Percentiles rank a stretch among this genome's conserved stretches.
These are phyloP conservation scores for Benincasa hispida DNA, from an alignment of 306 rosid genomes.

Conservation along the genomic window DNA sequence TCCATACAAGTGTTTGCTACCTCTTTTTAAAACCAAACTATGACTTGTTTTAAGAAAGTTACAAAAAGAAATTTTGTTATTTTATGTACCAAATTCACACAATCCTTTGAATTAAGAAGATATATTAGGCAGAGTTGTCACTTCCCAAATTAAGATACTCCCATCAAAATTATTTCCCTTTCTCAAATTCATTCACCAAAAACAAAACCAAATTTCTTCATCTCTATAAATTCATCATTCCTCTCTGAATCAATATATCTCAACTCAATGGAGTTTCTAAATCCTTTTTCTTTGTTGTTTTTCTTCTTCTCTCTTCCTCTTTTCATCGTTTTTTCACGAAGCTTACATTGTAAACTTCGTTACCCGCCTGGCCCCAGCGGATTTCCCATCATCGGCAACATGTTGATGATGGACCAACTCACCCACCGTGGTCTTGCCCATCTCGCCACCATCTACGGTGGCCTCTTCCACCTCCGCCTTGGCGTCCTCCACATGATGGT, in stretches of 20 bases:
- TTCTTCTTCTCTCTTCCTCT: not conserved
- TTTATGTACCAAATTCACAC: too few relatives aligned
- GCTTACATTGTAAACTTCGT: conserved; percentile 14
- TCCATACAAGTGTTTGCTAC: too few relatives aligned
- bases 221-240: not conserved
- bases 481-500: conserved; percentile 16
- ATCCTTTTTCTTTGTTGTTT: not conserved
- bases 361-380: conserved; percentile 51
- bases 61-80: too few relatives aligned
- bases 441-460: conserved; percentile 23
- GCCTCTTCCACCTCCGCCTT: conserved; percentile 17
- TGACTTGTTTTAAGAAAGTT: too few relatives aligned
- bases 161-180: not conserved
- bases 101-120: too few relatives aligned
- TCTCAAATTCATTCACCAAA: not conserved
- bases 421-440: conserved; percentile 29
- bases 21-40: too few relatives aligned
- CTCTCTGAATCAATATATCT: not conserved
- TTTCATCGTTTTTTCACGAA: not conserved
- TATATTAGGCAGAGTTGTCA: not conserved
- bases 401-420: conserved; percentile 33
- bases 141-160: not conserved
- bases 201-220: not conserved
- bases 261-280: not conserved
- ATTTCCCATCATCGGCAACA: conserved; percentile 34